Evolutionary conservation across 179 eudicot species (phyloP).

Genomic region (Beta lomatogona): DNA sequence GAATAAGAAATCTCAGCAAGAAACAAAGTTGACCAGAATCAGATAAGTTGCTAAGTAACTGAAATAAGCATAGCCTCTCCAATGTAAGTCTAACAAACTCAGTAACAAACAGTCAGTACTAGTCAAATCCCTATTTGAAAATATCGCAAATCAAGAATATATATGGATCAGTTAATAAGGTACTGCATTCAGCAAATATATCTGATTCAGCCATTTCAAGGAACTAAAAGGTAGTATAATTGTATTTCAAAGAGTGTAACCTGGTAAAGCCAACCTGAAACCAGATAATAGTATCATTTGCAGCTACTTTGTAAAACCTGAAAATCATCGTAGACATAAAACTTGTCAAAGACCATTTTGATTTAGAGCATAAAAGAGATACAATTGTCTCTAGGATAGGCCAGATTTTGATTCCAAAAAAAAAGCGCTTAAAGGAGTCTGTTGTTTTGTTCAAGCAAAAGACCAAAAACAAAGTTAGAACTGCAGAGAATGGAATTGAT

Average conservation of each 20-base stretch:
- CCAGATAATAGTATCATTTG: conserved; percentile 88
- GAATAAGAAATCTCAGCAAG: conserved; percentile 22
- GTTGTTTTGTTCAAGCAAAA: not conserved
- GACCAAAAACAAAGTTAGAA: not conserved
- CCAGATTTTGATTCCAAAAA: not conserved
- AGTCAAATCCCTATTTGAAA: not conserved
- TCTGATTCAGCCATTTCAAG: conserved; percentile 7
- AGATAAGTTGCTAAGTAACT: conserved; percentile 10
- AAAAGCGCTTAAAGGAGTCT: not conserved
- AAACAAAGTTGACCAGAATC: conserved; percentile 5
- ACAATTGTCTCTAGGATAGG: not conserved
- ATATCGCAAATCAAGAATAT: not conserved
- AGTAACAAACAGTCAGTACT: not conserved
- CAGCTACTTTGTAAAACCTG: conserved; percentile 87
- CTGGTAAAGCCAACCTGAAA: conserved; percentile 98
- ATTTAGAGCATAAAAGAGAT: not conserved
- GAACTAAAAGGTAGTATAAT: conserved; percentile 6
- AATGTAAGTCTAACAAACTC: conserved; percentile 2
- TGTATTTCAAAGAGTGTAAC: conserved; percentile 39
- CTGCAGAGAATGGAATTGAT: not conserved
- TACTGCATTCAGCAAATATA: not conserved
- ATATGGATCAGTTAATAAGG: not conserved
- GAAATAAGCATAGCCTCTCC: not conserved
- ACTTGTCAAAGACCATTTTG: not conserved
- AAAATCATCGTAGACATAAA: conserved; percentile 27